A percentile compares a stretch with the other conserved stretches of the same genome.
Evolutionary conservation across 345 rosid species (phyloP).

Genomic region (Syzygium jambos): DNA sequence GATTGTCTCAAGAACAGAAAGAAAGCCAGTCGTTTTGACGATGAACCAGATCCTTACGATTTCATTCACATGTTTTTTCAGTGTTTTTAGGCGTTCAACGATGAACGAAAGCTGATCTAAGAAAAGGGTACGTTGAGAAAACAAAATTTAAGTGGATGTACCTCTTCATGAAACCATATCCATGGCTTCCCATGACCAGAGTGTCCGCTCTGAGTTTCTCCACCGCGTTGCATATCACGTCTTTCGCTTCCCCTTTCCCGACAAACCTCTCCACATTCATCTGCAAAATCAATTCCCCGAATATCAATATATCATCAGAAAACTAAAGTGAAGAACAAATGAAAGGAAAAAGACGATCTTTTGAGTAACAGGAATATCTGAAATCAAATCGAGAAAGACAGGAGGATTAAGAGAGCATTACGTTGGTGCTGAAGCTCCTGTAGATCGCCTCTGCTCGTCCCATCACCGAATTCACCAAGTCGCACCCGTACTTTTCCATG

Average conservation of each 20-base stretch:
- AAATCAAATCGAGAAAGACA: too few species aligned
- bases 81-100: too few species aligned
- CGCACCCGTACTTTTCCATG: constrained; percentile 40
- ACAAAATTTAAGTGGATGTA: not conserved
- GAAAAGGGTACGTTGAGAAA: too few species aligned
- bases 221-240: constrained; percentile 62
- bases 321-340: not conserved
- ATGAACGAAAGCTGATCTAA: too few species aligned
- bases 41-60: not conserved
- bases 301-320: not conserved
- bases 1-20: not conserved
- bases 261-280: constrained; percentile 44
- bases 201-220: constrained; percentile 67
- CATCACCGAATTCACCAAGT: constrained; percentile 62
- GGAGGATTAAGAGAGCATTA: not conserved
- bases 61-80: too few species aligned
- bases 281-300: constrained; percentile 9
- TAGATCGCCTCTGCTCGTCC: constrained; percentile 59
- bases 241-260: constrained; percentile 80
- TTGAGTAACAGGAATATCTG: not conserved
- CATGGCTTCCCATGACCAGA: constrained; percentile 91
- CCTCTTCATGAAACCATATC: constrained; percentile 93
- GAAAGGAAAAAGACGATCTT: not conserved
- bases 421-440: constrained; percentile 20
- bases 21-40: not conserved